Evolutionary conservation across 495 filamentous ascomycete species (phyloP).

Genomic region (Penicillium ochrochloron): DNA sequence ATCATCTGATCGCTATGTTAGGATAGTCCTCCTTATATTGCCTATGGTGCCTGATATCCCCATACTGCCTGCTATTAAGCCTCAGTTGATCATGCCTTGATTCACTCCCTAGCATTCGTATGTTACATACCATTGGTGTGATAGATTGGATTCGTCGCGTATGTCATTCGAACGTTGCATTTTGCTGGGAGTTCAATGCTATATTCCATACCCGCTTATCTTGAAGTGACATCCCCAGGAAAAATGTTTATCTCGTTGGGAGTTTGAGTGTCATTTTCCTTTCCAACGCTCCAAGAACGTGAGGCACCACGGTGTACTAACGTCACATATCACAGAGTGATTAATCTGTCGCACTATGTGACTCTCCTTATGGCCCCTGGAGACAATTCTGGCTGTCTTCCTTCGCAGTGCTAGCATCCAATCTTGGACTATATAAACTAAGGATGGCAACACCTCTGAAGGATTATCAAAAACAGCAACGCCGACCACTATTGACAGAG

Average conservation of each 20-base stretch:
- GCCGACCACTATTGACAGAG: background rate
- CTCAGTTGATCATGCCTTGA: background rate
- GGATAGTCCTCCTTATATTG: background rate
- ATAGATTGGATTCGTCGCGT: background rate
- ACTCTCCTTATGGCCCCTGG: background rate
- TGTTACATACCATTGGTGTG: background rate
- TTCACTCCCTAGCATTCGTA: background rate
- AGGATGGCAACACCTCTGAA: background rate
- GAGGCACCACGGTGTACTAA: too few relatives aligned
- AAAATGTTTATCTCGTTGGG: too few relatives aligned
- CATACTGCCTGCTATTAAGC: background rate
- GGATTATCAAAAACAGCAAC: background rate
- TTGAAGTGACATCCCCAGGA: background rate
- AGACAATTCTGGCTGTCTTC: background rate
- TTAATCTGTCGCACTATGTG: background rate
- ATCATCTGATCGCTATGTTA: background rate
- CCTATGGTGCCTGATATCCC: background rate
- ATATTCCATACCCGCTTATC: background rate
- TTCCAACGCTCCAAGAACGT: too few relatives aligned
- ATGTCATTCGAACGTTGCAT: background rate
- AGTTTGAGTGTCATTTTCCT: too few relatives aligned
- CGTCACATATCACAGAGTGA: background rate
- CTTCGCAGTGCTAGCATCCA: too few relatives aligned
- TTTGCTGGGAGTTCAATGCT: background rate
- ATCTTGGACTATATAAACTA: background rate